Evolutionary conservation across 2,329 filamentous ascomycete genomes (phyloP).

Genomic region (Phialemonium atrogriseum): DNA sequence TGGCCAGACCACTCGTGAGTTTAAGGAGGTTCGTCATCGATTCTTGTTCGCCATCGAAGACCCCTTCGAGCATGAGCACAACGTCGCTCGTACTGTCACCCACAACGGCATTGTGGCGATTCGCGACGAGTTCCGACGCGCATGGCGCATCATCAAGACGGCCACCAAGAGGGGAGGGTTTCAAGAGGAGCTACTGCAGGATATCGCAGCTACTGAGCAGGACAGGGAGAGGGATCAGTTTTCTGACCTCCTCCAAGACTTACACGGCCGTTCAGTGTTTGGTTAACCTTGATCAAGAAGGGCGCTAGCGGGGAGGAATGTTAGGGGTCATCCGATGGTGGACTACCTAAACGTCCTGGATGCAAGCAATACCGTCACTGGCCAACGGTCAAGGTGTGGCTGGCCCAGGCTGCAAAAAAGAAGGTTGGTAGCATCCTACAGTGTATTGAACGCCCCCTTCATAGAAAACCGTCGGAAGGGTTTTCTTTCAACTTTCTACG

Average conservation of each 20-base stretch:
- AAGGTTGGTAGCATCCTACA: no score
- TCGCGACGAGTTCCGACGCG: constrained; percentile 74
- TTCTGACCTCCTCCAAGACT: constrained; percentile 28
- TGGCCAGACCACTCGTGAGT: constrained; percentile 24
- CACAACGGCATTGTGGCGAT: constrained; percentile 76
- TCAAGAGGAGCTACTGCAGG: constrained; percentile 43
- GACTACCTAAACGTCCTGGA: no score
- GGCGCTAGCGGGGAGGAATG: constrained; percentile 2
- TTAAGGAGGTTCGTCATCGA: constrained; percentile 67
- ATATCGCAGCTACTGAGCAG: constrained; percentile 32
- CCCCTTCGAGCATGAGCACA: constrained; percentile 82
- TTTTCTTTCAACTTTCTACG: no score
- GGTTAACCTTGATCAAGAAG: no score
- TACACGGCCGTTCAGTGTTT: no score
- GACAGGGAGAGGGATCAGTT: constrained; percentile 26
- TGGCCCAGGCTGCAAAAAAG: no score
- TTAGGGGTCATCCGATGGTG: no score
- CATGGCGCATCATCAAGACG: constrained; percentile 60
- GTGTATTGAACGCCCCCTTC: no score
- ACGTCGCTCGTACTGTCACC: constrained; percentile 79
- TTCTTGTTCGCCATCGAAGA: constrained; percentile 89
- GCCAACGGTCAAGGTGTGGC: no score
- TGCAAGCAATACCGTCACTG: no score
- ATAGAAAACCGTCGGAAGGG: no score
- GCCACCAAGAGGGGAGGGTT: constrained; percentile 30